Evolutionary conservation across 2,329 filamentous ascomycete genomes (phyloP).

Genomic region (Penicillium expansum): DNA sequence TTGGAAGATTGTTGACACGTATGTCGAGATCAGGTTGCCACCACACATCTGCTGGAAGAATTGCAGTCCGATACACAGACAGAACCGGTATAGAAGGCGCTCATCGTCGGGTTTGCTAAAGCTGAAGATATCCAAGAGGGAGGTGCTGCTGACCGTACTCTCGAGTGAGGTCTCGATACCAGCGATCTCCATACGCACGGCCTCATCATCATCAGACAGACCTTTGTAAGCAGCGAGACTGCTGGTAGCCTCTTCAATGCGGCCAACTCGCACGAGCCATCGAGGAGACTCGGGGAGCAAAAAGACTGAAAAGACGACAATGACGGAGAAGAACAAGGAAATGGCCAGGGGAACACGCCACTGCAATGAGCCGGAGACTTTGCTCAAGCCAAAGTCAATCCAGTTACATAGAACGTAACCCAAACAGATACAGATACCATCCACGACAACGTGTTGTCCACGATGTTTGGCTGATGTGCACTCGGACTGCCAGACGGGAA

Average conservation of each 20-base stretch:
- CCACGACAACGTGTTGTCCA: slow-evolving; percentile 50
- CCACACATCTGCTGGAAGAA: slow-evolving; percentile 27
- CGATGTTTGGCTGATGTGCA: slow-evolving; percentile 48
- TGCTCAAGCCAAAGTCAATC: slow-evolving; percentile 34
- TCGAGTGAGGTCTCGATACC: slow-evolving; percentile 51
- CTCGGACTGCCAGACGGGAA: slow-evolving; percentile 52
- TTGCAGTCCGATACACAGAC: slow-evolving; percentile 18
- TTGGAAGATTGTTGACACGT: slow-evolving; percentile 24
- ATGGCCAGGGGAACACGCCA: slow-evolving; percentile 26
- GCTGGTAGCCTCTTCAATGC: slow-evolving; percentile 36
- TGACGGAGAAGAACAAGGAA: slow-evolving; percentile 24
- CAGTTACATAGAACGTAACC: slow-evolving; percentile 26
- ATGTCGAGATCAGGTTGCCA: slow-evolving; percentile 23
- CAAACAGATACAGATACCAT: slow-evolving; percentile 45
- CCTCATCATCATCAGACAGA: slow-evolving; percentile 43
- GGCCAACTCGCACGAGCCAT: slow-evolving; percentile 35
- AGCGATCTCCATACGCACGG: slow-evolving; percentile 44
- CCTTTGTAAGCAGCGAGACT: slow-evolving; percentile 39
- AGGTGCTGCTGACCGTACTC: slow-evolving; percentile 40
- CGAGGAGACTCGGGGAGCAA: slow-evolving; percentile 25
- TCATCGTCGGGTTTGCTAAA: slow-evolving; percentile 48
- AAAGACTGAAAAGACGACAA: slow-evolving; percentile 23
- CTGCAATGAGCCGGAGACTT: slow-evolving; percentile 16
- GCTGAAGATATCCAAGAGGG: slow-evolving; percentile 55
- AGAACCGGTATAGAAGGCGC: slow-evolving; percentile 23